Base-by-base conservation (phyloP, 805 yeast species). In the Scheffersomyces lignosus region DNA sequence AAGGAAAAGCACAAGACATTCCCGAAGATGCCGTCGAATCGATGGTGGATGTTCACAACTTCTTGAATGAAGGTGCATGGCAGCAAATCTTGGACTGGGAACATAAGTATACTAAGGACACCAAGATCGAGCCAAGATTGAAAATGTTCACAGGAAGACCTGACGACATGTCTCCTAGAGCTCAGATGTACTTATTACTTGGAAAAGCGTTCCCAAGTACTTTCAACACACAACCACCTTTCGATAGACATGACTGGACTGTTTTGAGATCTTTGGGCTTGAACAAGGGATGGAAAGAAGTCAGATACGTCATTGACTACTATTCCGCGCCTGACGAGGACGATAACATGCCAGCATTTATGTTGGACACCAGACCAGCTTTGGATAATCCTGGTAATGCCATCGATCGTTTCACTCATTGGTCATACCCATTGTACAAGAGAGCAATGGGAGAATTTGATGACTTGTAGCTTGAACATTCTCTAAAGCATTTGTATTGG, bases 211-310 rank as follows among this genome's bases (percentile, higher is more conserved):
- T 83, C 67, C 98, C 99, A 1, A 66, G 72, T 12, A 70, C 73
- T 8, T 91, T 79, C 64, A 82, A 80, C 43, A 64, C 81, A 1
- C 83, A 83, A 45, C 87, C 95, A 3, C 99, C 99, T 5, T 93
- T 93, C 54, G 99, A 93, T 62, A 80, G 99, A 60, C 99, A 93
- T 54, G 99, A 93, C 65, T 93, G 99, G 99, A 85, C 95, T 3
- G 96, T 93, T 4, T 70, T 91, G 48, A 75, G 99, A 52, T 71
- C 78, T 9, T 63, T 60, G 34, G 78, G 78, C 3, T 37, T 34
- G 13, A 30, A 54, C 13, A 59, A 70, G 13, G 71, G 67, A 14
- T 85, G 90, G 86, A 67, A 73, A 34, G 67, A 81, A 49, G 89
- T 93, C 15, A 75, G 99, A 44, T 93, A 93, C 52, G 95, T 93